A percentile compares a stretch with the other conserved stretches of the same genome.
Evolutionary conservation across 2,329 filamentous ascomycete species (phyloP).

Genomic region (Cryphonectria parasitica): DNA sequence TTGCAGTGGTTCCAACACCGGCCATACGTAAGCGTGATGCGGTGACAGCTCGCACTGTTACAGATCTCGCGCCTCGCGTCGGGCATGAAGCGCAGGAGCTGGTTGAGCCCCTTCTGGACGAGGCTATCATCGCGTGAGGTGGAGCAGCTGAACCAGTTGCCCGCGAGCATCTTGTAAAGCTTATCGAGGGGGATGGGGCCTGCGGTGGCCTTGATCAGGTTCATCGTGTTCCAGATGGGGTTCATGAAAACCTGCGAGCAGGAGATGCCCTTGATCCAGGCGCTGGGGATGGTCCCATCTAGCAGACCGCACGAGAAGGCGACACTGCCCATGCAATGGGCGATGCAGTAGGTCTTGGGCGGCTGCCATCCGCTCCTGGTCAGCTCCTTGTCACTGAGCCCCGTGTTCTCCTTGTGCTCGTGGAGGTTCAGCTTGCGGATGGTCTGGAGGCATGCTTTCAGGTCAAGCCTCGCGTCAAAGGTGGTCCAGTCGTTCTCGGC

Average conservation of each 20-base stretch:
- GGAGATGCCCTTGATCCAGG: conserved; percentile 62
- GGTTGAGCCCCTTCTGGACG: conserved; percentile 57
- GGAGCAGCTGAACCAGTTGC: conserved; percentile 60
- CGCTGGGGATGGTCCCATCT: conserved; percentile 60
- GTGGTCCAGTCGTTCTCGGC: conserved; percentile 60
- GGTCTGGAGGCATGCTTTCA: conserved; percentile 57
- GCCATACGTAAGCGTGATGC: conserved; percentile 63
- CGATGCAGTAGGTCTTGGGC: conserved; percentile 58
- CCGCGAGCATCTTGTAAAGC: conserved; percentile 52
- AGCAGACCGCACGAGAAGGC: conserved; percentile 62
- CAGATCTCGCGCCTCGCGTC: conserved; percentile 60
- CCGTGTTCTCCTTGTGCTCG: conserved; percentile 31
- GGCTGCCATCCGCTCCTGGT: conserved; percentile 14
- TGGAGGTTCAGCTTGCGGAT: conserved; percentile 49
- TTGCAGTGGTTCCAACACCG: conserved; percentile 68
- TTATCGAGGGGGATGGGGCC: conserved; percentile 53
- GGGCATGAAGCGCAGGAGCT: conserved; percentile 61
- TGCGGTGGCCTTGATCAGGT: conserved; percentile 58
- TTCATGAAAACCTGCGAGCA: conserved; percentile 68
- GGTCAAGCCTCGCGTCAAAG: conserved; percentile 62
- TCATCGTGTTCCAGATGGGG: conserved; percentile 59
- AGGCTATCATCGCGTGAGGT: conserved; percentile 50
- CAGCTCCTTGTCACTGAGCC: neutral
- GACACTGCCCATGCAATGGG: conserved; percentile 68
- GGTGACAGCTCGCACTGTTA: conserved; percentile 64